These are phyloP conservation scores for Naganishia sp. DNA, from an alignment of 1,284 basidiomycete genomes.

Conservation along the genomic window DNA sequence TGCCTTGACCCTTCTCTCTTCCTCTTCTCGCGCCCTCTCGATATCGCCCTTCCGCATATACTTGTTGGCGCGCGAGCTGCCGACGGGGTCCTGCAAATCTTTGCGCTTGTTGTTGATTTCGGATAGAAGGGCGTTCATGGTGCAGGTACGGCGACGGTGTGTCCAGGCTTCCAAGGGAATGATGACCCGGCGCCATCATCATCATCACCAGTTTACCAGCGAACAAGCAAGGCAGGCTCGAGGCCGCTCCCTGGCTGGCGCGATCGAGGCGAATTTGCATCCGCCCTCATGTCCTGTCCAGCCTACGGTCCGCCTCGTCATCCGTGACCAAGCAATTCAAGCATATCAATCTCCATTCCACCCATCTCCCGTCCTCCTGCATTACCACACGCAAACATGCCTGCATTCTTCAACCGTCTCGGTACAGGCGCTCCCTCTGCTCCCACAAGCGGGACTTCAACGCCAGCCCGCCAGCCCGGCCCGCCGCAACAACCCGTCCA, in stretches of 20 bases:
- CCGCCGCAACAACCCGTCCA: conserved; percentile 14
- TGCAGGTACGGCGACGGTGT: not conserved
- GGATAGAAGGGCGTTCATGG: conserved; percentile 55
- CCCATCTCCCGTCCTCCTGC: not conserved
- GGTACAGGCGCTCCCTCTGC: conserved; percentile 6
- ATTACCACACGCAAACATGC: conserved; percentile 1
- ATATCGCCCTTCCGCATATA: conserved; percentile 82
- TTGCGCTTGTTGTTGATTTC: conserved; percentile 89
- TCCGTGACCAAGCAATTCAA: not conserved
- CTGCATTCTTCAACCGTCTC: conserved; percentile 23
- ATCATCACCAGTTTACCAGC: too few relatives aligned
- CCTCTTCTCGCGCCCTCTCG: conserved; percentile 64
- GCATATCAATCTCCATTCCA: not conserved
- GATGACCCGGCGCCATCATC: not conserved
- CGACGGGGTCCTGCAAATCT: conserved; percentile 62
- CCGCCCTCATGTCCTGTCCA: not conserved
- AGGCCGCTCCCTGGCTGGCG: not conserved
- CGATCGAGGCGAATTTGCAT: conserved; percentile 23
- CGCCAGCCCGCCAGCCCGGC: conserved; percentile 14
- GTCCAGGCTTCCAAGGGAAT: not conserved
- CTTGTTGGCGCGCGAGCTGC: conserved; percentile 61
- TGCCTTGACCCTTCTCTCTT: conserved; percentile 64
- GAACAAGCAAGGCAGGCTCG: too few relatives aligned
- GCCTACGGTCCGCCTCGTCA: conserved; percentile 12
- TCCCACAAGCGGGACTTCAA: conserved; percentile 15